Base-by-base conservation (phyloP, 208 protist genomes). In the Leishmania guyanensis region DNA sequence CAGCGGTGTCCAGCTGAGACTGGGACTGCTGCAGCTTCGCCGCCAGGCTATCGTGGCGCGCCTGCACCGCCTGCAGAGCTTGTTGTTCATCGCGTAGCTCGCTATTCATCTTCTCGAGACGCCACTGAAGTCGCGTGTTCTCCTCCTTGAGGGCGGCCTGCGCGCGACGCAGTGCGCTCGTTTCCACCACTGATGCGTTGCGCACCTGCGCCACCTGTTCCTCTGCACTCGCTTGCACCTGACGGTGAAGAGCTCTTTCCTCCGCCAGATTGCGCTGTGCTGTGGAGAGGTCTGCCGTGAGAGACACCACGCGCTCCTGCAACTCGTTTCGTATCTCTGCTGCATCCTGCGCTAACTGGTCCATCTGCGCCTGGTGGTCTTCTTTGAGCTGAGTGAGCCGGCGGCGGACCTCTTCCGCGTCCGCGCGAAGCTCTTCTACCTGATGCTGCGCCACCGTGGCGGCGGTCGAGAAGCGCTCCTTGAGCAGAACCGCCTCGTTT, bases 401-500 rank as follows among this genome's bases (percentile, higher is more conserved):
- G 46, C n/a, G 75, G 46, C 83, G 80, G 12, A 84, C 70, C 14
- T 85, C 79, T 48, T 76, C 84, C 76, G 86, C 66, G 10, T 90
- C 86, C 17, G 87, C 66, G 43, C 86, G 85, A 36, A 93, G 81
- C 33, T 85, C 80, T 48, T 90, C 75, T 0, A 72, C 82, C 50
- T 89, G 83, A 58, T 77, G 84, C 76, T 88, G 78, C 17, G 89
- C 84, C 60, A 90, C 80, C 1, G 89, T 81, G 5, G 91, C 90
- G 43, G 91, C 91, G 0, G 89, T 80, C 5, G 86, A 88, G 82
- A 90, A 87, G 72, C 87, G 89, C 71, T 95, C 94, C 78, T 93
- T 91, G n/a, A 94, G 83, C 12, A 88, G 72, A 10, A 83, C 91
- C 1, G 92, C 92, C 36, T 95, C 92, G 70, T 91, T 93, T 74